Evolutionary conservation across 768 basidiomycete species (phyloP), one percentile per base, ranked within the genome.

Genomic region (Solioccasus polychromus): DNA sequence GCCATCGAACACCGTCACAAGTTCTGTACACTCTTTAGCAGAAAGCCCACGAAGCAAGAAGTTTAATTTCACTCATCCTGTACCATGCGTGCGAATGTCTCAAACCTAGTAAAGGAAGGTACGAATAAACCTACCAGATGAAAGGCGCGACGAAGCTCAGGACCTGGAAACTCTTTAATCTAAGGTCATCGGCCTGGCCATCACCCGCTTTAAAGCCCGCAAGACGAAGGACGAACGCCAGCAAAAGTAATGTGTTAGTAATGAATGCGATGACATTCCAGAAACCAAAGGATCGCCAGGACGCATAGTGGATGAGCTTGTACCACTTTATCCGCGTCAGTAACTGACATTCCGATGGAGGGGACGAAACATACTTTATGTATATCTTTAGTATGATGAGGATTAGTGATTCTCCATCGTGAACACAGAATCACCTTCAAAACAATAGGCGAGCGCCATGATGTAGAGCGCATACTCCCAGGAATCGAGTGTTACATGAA

Each of bases 81-180:
- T 18, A 49, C 44, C 35, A 19, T 24, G 23, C 44, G 25, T 8
- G 12, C 0, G 17, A 30, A 39, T n/a, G 26, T 36, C 28, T 54
- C 26, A 5, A 18, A 17, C 11, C 34, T 20, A 15, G 34, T 39
- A 31, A 11, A 0, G 30, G 9, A 34, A 18, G 5, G 38, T 11
- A 34, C 5, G 19, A 22, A 48, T 18, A 47, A 17, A 65, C 83
- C 42, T 53, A 88, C 92, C 92, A 95, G 35, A 94, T 85, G 39
- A 95, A 76, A 1, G 91, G 92, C 2, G 90, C 79, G 6, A 88
- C 91, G 64, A 85, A 92, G 69, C 89, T 90, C 30, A 96, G 69
- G 23, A 91, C 76, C 59, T 94, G 92, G 69, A 96, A 97, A 64
- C 92, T 94, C 47, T 64, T 73, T 14, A 91, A 52, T 42, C 75